These are phyloP conservation scores for Silybum marianum DNA, from an alignment of 129 eudicot species.

Conservation along the genomic window DNA sequence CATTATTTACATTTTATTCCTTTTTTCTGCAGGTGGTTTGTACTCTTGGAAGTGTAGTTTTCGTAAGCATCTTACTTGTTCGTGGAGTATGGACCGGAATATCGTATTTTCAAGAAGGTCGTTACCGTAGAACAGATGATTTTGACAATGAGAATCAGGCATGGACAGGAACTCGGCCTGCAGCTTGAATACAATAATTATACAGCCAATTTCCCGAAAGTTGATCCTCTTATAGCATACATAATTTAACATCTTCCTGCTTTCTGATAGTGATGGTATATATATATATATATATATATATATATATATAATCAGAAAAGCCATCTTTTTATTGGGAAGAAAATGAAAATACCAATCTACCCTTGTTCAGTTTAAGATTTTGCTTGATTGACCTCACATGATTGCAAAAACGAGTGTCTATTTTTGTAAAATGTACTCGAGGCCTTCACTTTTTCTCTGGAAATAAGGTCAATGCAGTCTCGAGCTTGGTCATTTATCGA, in stretches of 20 bases:
- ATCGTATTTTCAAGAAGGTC: conserved; percentile 67
- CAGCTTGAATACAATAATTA: conserved; percentile 33
- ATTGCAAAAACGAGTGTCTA: neutral
- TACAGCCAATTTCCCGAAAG: neutral
- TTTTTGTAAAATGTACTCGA: neutral
- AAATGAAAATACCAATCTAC: neutral
- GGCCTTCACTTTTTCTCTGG: neutral
- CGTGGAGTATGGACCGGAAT: conserved; percentile 92
- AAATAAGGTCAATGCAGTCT: neutral
- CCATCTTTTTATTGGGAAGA: neutral
- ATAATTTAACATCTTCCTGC: conserved; percentile 13
- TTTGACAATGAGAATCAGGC: conserved; percentile 53
- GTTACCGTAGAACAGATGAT: conserved; percentile 45
- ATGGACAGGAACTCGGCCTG: conserved; percentile 71
- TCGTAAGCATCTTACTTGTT: conserved; percentile 78
- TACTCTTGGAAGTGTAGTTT: conserved; percentile 87
- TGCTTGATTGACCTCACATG: conserved; percentile 7
- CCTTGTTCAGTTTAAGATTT: neutral
- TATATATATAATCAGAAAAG: neutral
- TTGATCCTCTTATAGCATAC: conserved; percentile 16
- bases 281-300: too few species aligned
- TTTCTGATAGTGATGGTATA: neutral
- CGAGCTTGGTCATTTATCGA: neutral
- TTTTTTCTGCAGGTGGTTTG: conserved; percentile 67
- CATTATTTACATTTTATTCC: neutral